Base-by-base conservation (phyloP, 805 yeast species). In the Ogataea populi-albae region DNA sequence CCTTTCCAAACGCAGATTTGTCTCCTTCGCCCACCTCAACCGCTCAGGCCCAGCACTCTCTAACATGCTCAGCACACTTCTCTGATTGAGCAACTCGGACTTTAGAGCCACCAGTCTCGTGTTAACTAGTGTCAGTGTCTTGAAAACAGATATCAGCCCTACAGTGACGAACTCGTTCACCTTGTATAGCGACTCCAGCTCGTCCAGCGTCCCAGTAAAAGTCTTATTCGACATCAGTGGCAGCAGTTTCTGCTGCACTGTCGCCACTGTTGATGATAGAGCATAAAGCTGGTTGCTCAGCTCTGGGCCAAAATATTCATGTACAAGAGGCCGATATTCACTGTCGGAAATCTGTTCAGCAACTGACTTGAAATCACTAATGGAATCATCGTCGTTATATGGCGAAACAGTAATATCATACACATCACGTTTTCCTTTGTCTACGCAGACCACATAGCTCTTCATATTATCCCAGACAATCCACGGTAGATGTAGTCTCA, bases 1-100 rank as follows among this genome's bases (percentile, higher is more conserved):
- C 8, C 37, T 18, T 11, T 41, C 38, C 44, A 75, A 68, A 38
- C 71, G 66, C 5, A n/a, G n/a, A n/a, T n/a, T n/a, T n/a, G n/a
- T n/a, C n/a, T n/a, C n/a, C n/a, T n/a, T n/a, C n/a, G n/a, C n/a
- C n/a, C n/a, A n/a, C n/a, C n/a, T n/a, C n/a, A n/a, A n/a, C 18
- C 40, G 44, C n/a, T 28, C 35, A 3, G 24, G 34, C 11, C 45
- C 32, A 12, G 45, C 41, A 3, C 46, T 43, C 12, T 44, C 37
- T 16, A 55, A 15, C 8, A 34, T 38, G 16, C 50, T 40, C 18
- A 47, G 24, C 0, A 51, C 46, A 15, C 41, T 41, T 7, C 57
- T 46, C 33, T 59, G 64, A 17, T 50, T 41, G 38, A 45, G 41
- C 23, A 50, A 44, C 30, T 59, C 62, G 4, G 30, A 21, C 15